Base-by-base conservation (phyloP, 495 filamentous ascomycete species). In the Penicillium goetzii region DNA sequence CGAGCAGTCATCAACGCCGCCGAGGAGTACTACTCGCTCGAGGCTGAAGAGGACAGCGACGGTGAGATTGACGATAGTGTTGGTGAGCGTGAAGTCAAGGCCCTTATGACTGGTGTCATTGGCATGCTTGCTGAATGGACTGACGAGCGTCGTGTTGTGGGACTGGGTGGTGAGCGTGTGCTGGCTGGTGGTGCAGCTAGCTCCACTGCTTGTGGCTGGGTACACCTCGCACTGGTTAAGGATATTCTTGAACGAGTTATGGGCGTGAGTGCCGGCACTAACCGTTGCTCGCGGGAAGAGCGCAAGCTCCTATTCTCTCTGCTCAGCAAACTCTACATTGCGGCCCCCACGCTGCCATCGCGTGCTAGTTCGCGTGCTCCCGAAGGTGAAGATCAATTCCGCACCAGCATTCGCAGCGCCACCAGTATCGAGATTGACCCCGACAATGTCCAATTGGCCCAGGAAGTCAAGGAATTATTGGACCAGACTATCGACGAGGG, bases 41-140 rank as follows among this genome's bases (percentile, higher is more conserved):
- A 88, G 58, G 84, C 85, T 0, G 76, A 81, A 49, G 84, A 85
- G 45, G 82, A 84, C 54, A 76, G 78, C 60, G 76, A 80, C 51
- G 77, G 81, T 14, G 72, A 80, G 34, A 81, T 92, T 50, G 86
- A 90, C 54, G 88, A 91, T 62, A 87, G 81, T 4, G 72, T 90
- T 25, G 92, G 90, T 8, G 88, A 92, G 30, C 87, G 88, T 23
- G 93, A 95, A 60, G 84, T 90, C 52, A 96, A 95, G 84, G 88
- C 95, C 1, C 84, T 88, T 28, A 84, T 95, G 66, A 79, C 77
- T 10, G 84, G 88, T 32, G 89, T 97, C 34, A 85, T 88, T 30
- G 89, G 87, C 3, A 92, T 95, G 76, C 74, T 99, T 2, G 84
- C 92, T 1, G 95, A 99, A 71, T 99, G 95, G 95, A 98, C 95